Evolutionary conservation across 73 alveolate species (phyloP).

Genomic region (Paramecium biaurelia): DNA sequence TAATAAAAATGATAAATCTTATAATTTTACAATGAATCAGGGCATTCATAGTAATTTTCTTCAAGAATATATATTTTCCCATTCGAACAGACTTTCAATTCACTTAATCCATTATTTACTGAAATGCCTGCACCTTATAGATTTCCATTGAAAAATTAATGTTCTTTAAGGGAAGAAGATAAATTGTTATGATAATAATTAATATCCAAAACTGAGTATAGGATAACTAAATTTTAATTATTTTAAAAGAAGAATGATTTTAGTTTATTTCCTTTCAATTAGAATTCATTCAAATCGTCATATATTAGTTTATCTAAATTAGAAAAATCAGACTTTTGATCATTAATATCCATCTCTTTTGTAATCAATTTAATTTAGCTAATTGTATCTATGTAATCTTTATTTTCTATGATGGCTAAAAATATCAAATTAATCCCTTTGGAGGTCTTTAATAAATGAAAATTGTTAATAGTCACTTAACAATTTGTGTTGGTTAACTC

Average conservation of each 20-base stretch:
- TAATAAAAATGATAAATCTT: background rate
- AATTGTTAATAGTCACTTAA: background rate
- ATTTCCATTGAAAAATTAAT: background rate
- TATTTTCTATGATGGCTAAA: background rate
- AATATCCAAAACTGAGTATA: background rate
- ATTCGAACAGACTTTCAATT: background rate
- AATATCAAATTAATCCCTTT: background rate
- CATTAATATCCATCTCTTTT: background rate
- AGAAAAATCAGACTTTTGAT: background rate
- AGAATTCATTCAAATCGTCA: background rate
- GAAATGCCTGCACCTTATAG: background rate
- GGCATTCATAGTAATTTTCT: background rate
- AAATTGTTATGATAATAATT: background rate
- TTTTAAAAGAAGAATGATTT: background rate
- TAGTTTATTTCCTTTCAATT: background rate
- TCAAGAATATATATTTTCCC: background rate
- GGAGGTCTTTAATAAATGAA: background rate
- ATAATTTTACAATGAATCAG: background rate
- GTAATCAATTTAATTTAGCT: background rate
- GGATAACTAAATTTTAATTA: background rate
- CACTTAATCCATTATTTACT: background rate
- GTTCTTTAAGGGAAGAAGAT: background rate
- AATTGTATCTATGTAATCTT: background rate
- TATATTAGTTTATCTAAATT: background rate
- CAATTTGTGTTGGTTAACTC: background rate